These are phyloP conservation scores for Starmerella apis DNA, from an alignment of 805 yeast species.

Conservation along the genomic window DNA sequence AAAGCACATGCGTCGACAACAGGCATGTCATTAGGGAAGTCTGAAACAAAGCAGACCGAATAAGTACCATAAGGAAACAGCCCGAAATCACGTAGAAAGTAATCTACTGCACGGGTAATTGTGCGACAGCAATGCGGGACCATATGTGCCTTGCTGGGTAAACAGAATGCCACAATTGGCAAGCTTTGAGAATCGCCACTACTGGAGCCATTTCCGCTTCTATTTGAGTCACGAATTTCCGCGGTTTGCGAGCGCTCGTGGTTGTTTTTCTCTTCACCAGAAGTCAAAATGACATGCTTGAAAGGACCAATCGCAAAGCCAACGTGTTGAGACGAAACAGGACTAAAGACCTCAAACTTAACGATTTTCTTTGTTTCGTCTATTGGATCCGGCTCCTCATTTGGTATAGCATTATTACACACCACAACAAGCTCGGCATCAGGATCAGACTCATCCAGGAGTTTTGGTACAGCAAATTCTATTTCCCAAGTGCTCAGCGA, in stretches of 20 bases:
- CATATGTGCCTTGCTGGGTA: slow-evolving; percentile 34
- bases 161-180: slow-evolving; percentile 23
- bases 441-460: slow-evolving; percentile 34
- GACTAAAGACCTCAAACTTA: slow-evolving; percentile 62
- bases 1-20: slow-evolving; percentile 65
- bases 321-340: slow-evolving; percentile 85
- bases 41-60: slow-evolving; percentile 55
- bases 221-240: slow-evolving; percentile 12
- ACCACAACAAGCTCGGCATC: slow-evolving; percentile 34
- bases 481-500: slow-evolving; percentile 88
- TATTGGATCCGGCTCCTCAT: slow-evolving; percentile 56
- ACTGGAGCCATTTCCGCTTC: not conserved
- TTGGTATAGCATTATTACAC: slow-evolving; percentile 39
- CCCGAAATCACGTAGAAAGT: slow-evolving; percentile 76
- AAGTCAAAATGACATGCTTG: slow-evolving; percentile 43
- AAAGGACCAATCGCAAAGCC: slow-evolving; percentile 95
- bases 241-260: slow-evolving; percentile 12
- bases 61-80: slow-evolving; percentile 85
- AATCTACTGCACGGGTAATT: slow-evolving; percentile 69
- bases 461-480: slow-evolving; percentile 73
- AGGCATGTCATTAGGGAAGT: slow-evolving; percentile 33
- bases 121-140: slow-evolving; percentile 61
- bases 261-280: slow-evolving; percentile 6
- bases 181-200: slow-evolving; percentile 18
- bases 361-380: slow-evolving; percentile 67